These are phyloP conservation scores for Salix koriyanagi DNA, from an alignment of 345 rosid species.

Conservation along the genomic window DNA sequence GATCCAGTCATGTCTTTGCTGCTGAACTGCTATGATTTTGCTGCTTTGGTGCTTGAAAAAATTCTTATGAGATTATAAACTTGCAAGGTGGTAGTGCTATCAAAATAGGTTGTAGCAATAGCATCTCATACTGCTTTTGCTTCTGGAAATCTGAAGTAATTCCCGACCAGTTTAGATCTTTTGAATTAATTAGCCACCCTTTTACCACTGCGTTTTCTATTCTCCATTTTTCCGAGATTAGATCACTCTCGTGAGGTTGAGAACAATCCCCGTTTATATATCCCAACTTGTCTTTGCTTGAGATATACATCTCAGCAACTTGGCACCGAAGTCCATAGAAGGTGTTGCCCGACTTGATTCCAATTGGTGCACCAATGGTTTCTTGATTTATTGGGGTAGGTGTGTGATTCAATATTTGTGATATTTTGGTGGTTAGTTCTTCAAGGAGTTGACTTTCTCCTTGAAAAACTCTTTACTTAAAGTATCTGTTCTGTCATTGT, in stretches of 20 bases:
- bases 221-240: neutral
- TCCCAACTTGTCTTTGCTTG: neutral
- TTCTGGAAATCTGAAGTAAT: neutral
- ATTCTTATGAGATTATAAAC: neutral
- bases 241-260: neutral
- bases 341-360: neutral
- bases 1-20: too few relatives aligned
- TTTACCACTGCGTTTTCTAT: conserved; percentile 1
- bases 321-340: neutral
- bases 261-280: neutral
- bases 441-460: neutral
- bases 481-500: neutral
- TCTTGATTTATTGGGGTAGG: neutral
- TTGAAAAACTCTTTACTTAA: neutral
- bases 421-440: neutral
- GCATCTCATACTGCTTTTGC: neutral
- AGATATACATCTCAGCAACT: conserved; percentile 1
- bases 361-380: neutral
- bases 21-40: too few relatives aligned
- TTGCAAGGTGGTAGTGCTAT: neutral
- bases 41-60: too few relatives aligned
- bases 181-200: neutral
- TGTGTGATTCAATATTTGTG: too few relatives aligned
- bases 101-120: neutral
- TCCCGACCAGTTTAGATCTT: too few relatives aligned